Percentiles rank a stretch among this genome's conserved stretches.
phyloP scores from a whole-genome alignment of 345 rosid species.

The Linum lewisii region DNA sequence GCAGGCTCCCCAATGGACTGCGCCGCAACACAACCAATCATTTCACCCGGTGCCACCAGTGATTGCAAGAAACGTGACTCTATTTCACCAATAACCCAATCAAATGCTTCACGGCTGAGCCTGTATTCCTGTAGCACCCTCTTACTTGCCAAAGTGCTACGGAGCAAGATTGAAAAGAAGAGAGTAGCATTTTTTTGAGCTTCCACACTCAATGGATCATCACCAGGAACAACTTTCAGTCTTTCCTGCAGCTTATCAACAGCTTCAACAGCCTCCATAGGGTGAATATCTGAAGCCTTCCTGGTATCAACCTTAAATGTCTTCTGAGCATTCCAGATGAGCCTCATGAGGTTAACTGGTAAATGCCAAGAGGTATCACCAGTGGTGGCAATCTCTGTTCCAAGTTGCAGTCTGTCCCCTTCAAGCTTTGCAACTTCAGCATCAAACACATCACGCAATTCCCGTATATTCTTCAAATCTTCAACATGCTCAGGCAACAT shows the following conservation, averaged over 20 bases:
- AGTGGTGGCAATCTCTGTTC: constrained; percentile 83
- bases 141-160: constrained; percentile 94
- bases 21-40: constrained; percentile 99
- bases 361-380: constrained; percentile 91
- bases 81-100: constrained; percentile 96
- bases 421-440: constrained; percentile 92
- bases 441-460: constrained; percentile 84
- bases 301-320: constrained; percentile 73
- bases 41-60: constrained; percentile 91
- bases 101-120: constrained; percentile 92
- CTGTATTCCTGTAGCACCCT: constrained; percentile 92
- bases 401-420: constrained; percentile 75
- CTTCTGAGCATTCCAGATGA: constrained; percentile 97
- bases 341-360: constrained; percentile 92
- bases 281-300: constrained; percentile 80
- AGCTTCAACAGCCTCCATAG: constrained; percentile 93
- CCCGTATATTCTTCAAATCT: constrained; percentile 79
- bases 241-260: constrained; percentile 95
- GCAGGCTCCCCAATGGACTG: constrained; percentile 99
- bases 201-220: constrained; percentile 82
- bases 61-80: constrained; percentile 91
- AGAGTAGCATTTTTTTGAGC: constrained; percentile 99
- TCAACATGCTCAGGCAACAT: constrained; percentile 75
- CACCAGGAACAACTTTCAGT: constrained; percentile 89
- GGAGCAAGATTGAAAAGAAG: constrained; percentile 86